Evolutionary conservation across 176 grass and related monocot genomes (phyloP), one percentile per base, ranked within the genome.

Genomic region (Metroxylon sagu): DNA sequence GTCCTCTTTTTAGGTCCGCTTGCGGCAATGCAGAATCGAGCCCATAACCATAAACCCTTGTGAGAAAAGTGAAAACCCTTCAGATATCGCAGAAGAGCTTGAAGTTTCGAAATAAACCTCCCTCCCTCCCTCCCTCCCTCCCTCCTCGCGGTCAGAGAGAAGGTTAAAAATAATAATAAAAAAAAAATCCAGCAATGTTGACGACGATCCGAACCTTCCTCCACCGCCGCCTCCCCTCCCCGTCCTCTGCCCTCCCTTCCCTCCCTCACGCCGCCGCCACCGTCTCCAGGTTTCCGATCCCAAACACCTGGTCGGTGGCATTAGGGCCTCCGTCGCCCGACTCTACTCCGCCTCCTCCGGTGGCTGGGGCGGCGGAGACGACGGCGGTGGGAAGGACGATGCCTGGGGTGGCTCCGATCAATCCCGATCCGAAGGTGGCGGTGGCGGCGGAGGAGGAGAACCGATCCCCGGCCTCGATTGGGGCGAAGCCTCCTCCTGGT

Each of bases 401-500:
- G 21, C 29, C 26, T 21, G 57, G 53, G 54, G 30, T 17, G 53
- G 39, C 35, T 67, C 72, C 14, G 35, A 43, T 48, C 61, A 15
- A 30, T 17, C 5, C 21, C 52, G 35, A 10, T 43, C 35, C 1
- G 35, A 43, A 12, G 8, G 10, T 3, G 35, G 35, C 27, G 19
- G 10, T 3, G 8, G 35, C 27, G 19, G 25, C 3, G 18, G 16
- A 16, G 26, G 39, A 23, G 61, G 61, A 15, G 50, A 55, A 15
- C 17, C 31, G 17, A 30, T 43, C 49, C 17, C 62, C 5, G 85
- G 68, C 48, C 69, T 79, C 48, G 88, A 85, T 19, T 99, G 94
- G 94, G 74, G 64, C 31, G 73, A 77, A 63, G 61, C 7, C 4
- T 80, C 88, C 27, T 73, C 88, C 28, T 99, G 94, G 94, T 93